Evolutionary conservation across 1,284 basidiomycete species (phyloP).

Genomic region (Cryptococcus sp.): DNA sequence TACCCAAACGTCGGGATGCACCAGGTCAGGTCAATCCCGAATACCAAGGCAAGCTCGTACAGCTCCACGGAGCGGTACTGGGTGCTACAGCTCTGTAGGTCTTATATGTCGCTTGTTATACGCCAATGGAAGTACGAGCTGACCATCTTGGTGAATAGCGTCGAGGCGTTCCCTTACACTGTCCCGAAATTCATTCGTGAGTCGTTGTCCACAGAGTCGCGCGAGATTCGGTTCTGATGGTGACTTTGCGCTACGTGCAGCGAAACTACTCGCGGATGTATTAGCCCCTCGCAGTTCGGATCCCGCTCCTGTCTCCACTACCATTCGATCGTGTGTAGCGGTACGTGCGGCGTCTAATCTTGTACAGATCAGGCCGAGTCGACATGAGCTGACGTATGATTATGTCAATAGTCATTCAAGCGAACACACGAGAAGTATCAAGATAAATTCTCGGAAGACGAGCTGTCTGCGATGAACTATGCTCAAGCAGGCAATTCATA

Average conservation of each 20-base stretch:
- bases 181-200: conserved; percentile 72
- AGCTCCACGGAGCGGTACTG: conserved; percentile 84
- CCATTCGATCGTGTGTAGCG: conserved; percentile 83
- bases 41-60: conserved; percentile 73
- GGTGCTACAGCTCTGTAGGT: conserved; percentile 62
- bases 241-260: conserved; percentile 12
- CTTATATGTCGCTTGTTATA: not conserved
- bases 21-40: conserved; percentile 57
- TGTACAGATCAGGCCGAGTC: conserved; percentile 58
- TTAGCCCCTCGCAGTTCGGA: conserved; percentile 71
- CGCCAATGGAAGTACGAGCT: not conserved
- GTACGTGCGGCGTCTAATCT: conserved; percentile 15
- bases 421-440: conserved; percentile 64
- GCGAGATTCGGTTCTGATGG: not conserved
- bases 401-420: conserved; percentile 49
- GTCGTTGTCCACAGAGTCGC: conserved; percentile 62
- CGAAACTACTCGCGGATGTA: conserved; percentile 46
- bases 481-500: conserved; percentile 90
- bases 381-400: conserved; percentile 47
- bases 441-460: conserved; percentile 84
- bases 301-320: conserved; percentile 87
- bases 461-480: conserved; percentile 79
- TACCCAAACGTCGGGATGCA: conserved; percentile 69
- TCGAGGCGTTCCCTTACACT: conserved; percentile 63
- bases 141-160: conserved; percentile 26